These are phyloP conservation scores for Anisogramma anomala DNA, from an alignment of 2,329 filamentous ascomycete species.

Conservation along the genomic window DNA sequence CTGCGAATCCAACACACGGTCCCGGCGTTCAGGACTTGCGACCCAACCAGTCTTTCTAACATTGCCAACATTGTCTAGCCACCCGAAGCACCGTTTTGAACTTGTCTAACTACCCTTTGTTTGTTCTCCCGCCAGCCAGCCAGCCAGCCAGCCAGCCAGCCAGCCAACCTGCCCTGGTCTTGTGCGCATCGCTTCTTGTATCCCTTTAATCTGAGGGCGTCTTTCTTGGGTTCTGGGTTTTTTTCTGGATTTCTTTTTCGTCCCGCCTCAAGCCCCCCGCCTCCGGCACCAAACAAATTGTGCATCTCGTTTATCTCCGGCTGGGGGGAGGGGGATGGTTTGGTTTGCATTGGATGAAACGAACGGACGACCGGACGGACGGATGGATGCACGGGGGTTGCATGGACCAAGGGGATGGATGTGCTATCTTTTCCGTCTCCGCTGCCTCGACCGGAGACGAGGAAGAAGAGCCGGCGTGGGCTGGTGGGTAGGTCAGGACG, in stretches of 20 bases:
- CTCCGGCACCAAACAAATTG: too few relatives aligned
- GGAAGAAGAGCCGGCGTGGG: too few relatives aligned
- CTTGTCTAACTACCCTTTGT: neutral
- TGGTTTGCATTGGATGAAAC: neutral
- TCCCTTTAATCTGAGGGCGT: neutral
- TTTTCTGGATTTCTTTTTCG: too few relatives aligned
- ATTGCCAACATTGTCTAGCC: neutral
- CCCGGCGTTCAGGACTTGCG: slow-evolving; percentile 2
- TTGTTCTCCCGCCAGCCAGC: neutral
- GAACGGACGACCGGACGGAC: neutral
- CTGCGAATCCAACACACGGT: neutral
- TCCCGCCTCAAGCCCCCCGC: too few relatives aligned
- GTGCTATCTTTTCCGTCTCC: too few relatives aligned
- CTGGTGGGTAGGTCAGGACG: neutral
- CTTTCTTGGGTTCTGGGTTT: too few relatives aligned
- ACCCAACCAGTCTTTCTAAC: neutral
- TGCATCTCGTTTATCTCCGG: neutral
- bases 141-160: too few relatives aligned
- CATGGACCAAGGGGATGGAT: too few relatives aligned
- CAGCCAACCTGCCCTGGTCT: neutral
- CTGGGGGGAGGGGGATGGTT: neutral
- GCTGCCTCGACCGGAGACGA: too few relatives aligned
- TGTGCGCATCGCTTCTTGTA: neutral
- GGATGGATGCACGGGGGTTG: neutral
- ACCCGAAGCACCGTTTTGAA: neutral